Percentiles rank a stretch among this genome's conserved stretches.
phyloP scores from a whole-genome alignment of 225 moss, liverwort and hornwort genomes.

The Anthoceros angustus region DNA sequence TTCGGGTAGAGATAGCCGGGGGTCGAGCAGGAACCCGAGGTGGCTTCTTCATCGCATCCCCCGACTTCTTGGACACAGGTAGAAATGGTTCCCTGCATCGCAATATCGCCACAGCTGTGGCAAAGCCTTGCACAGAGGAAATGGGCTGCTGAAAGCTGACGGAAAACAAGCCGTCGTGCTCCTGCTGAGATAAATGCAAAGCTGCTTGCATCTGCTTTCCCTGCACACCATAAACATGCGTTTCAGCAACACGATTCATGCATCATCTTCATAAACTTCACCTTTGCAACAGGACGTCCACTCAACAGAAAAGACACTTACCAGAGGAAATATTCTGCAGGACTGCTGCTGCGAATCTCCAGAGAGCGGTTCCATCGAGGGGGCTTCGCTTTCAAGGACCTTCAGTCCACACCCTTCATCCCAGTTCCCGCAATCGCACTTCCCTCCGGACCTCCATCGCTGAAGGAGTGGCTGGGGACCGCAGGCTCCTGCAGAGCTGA shows the following conservation, averaged over 20 bases:
- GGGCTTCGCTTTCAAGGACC: conserved; percentile 9
- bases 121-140: conserved; percentile 26
- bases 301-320: conserved; percentile 14
- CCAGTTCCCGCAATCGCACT: conserved; percentile 43
- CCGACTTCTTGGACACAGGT: conserved; percentile 14
- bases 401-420: conserved; percentile 36
- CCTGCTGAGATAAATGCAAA: conserved; percentile 14
- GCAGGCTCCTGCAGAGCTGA: conserved; percentile 18
- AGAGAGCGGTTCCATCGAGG: neutral
- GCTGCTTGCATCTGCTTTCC: conserved; percentile 20
- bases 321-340: conserved; percentile 14
- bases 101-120: conserved; percentile 29
- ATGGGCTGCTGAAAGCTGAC: conserved; percentile 25
- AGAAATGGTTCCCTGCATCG: conserved; percentile 25
- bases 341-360: neutral
- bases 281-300: neutral
- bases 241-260: too few species aligned
- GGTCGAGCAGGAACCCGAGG: conserved; percentile 16
- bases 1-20: neutral
- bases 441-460: conserved; percentile 35
- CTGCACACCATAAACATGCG: conserved; percentile 9
- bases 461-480: conserved; percentile 32
- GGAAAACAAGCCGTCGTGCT: conserved; percentile 24
- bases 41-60: conserved; percentile 15
- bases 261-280: neutral